A percentile compares a stretch with the other conserved stretches of the same genome.
These are phyloP conservation scores for Draba incana DNA, from an alignment of 345 rosid species.

Conservation along the genomic window DNA sequence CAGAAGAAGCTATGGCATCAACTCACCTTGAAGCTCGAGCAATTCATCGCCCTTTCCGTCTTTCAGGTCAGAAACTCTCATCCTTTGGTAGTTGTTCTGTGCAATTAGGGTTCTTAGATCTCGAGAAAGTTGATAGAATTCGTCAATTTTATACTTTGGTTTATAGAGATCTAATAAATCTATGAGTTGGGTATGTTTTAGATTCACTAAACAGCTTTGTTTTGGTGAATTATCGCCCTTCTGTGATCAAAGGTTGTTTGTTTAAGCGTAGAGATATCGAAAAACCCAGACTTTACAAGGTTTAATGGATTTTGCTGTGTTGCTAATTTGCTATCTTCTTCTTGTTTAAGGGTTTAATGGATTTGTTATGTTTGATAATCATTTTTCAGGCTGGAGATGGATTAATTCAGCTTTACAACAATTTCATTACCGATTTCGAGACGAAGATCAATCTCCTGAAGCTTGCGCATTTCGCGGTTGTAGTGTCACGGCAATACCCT, in stretches of 20 bases:
- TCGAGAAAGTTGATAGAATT: not conserved
- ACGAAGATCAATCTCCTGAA: conserved; percentile 94
- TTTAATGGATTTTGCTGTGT: conserved; percentile 7
- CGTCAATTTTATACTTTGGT: conserved; percentile 2
- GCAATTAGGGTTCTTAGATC: conserved; percentile 35
- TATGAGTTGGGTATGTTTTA: conserved; percentile 11
- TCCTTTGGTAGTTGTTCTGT: conserved; percentile 7
- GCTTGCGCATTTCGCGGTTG: conserved; percentile 93
- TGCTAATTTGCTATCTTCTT: conserved; percentile 10
- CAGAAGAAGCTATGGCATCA: conserved; percentile 98
- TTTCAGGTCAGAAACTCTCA: conserved; percentile 57
- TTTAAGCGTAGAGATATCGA: not conserved
- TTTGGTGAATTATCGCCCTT: not conserved
- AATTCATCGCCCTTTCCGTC: conserved; percentile 80
- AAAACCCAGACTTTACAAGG: not conserved
- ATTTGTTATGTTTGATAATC: conserved; percentile 9
- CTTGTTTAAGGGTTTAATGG: not conserved
- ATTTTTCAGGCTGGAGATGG: conserved; percentile 82
- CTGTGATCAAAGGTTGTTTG: conserved; percentile 4
- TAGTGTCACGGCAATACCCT: conserved; percentile 81
- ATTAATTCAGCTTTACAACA: conserved; percentile 82
- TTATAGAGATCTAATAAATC: conserved; percentile 23
- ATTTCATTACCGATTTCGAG: conserved; percentile 93
- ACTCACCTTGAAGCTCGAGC: conserved; percentile 95
- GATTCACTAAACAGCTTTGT: conserved; percentile 27